These are phyloP conservation scores for Calonectria pteridis DNA, from an alignment of 2,329 filamentous ascomycete species.

Conservation along the genomic window DNA sequence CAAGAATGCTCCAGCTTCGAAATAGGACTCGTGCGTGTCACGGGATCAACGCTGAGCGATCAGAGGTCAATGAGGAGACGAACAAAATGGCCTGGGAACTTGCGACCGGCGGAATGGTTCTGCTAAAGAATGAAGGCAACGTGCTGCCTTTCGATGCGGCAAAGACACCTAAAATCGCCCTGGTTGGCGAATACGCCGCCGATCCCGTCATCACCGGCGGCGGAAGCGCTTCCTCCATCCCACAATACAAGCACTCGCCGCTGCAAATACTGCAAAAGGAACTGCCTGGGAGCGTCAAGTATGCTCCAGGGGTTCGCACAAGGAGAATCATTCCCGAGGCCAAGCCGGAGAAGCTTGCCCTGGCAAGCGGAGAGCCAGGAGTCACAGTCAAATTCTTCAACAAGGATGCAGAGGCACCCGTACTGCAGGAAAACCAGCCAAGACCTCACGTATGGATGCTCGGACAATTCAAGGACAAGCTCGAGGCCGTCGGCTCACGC, in stretches of 20 bases:
- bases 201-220: constrained; percentile 29
- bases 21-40: constrained; percentile 17
- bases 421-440: constrained; percentile 15
- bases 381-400: constrained; percentile 28
- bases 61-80: constrained; percentile 25
- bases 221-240: constrained; percentile 31
- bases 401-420: background rate
- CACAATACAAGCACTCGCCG: constrained; percentile 29
- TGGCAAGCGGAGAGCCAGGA: background rate
- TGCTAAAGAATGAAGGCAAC: constrained; percentile 29
- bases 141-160: constrained; percentile 13
- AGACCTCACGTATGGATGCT: constrained; percentile 28
- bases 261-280: constrained; percentile 13
- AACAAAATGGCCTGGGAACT: constrained; percentile 28
- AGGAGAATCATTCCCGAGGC: constrained; percentile 27
- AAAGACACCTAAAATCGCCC: constrained; percentile 7
- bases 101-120: constrained; percentile 20
- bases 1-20: constrained; percentile 22
- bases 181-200: constrained; percentile 29
- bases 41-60: constrained; percentile 12
- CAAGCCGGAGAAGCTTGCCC: background rate
- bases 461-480: constrained; percentile 14
- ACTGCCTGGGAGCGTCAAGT: background rate
- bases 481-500: constrained; percentile 16
- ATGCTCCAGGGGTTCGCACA: constrained; percentile 27